Base-by-base conservation (phyloP, 2,329 filamentous ascomycete species). In the Ophiostoma ulmi region DNA sequence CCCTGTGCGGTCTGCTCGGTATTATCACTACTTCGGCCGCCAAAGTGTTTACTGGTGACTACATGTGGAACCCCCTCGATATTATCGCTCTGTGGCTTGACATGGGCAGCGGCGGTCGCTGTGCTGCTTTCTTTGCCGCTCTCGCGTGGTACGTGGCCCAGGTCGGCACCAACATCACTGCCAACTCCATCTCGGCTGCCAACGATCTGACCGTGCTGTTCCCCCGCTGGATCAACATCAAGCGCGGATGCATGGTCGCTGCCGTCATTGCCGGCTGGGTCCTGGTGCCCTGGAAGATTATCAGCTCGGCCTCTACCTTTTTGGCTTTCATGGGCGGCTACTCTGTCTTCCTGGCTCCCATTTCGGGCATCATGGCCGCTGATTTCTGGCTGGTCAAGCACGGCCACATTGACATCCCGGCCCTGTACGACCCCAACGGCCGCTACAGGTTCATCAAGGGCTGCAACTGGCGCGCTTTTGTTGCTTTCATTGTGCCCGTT, bases 281-380 rank as follows among this genome's bases (percentile, higher is more conserved):
- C 2, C 81, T 90, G 41, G 86, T 88, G 0, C 87, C 87, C 1
- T 90, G 88, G 88, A 89, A 89, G 78, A 90, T 90, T 71, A 80
- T 90, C 22, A 81, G 78, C 44, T 87, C 84, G 0, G 88, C 88
- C 1, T 76, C 78, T 1, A 87, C 83, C 0, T 87, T 90, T 74
- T 78, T 90, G 3, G 83, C 85, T 63, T 91, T 91, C 78, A 89
- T 92, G 84, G 82, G 84, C 63, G 88, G 88, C 0, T 88, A 90
- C 76, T 80, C 72, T 13, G 73, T 79, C 58, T 80, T 81, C 74
- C 76, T 81, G 72, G 79, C 77, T 0, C 81, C 82, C 14, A 80
- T 83, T 44, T 77, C 80, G 6, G 81, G 79, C 55, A 79, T 82
- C 66, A 77, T 83, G 52, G 76, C 77, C n/a, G 76, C 77, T 44